These are phyloP conservation scores for Phytophthora fragariae DNA, from an alignment of 352 stramenopile species.

Conservation along the genomic window DNA sequence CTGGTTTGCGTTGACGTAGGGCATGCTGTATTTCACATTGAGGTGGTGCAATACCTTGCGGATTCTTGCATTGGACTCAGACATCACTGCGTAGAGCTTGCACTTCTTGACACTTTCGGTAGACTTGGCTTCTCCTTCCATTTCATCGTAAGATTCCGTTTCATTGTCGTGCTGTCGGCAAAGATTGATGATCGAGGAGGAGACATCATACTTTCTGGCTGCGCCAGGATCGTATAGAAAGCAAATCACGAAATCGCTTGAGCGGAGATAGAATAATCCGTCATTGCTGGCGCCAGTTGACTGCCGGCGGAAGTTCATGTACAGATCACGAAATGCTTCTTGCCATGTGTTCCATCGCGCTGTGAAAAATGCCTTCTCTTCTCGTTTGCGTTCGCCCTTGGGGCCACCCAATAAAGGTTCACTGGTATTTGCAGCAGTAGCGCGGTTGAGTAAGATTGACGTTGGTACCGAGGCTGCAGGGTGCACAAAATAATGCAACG, in stretches of 20 bases:
- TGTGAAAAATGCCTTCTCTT: slow-evolving; percentile 71
- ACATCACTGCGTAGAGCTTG: slow-evolving; percentile 66
- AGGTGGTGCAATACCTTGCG: slow-evolving; percentile 73
- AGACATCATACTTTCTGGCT: neutral
- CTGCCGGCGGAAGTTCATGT: slow-evolving; percentile 63
- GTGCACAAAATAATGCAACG: slow-evolving; percentile 75
- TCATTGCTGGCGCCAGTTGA: neutral
- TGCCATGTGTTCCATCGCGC: slow-evolving; percentile 70
- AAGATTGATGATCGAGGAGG: slow-evolving; percentile 45
- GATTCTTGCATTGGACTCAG: slow-evolving; percentile 67
- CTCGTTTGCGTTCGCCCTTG: slow-evolving; percentile 47
- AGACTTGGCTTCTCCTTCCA: slow-evolving; percentile 10
- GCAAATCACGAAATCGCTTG: slow-evolving; percentile 68
- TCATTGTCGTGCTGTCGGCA: slow-evolving; percentile 44
- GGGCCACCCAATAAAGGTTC: slow-evolving; percentile 30
- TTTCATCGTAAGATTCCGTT: neutral
- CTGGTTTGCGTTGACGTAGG: slow-evolving; percentile 57
- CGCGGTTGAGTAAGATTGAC: slow-evolving; percentile 57
- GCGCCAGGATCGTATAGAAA: slow-evolving; percentile 47
- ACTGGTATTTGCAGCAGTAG: slow-evolving; percentile 34
- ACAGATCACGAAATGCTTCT: slow-evolving; percentile 70
- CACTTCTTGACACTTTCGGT: slow-evolving; percentile 10
- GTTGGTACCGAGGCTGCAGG: slow-evolving; percentile 59
- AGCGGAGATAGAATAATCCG: slow-evolving; percentile 64
- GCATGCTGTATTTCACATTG: slow-evolving; percentile 63